Conservation (phyloP, 192 early-diverging fungal genomes). For the Geranomyces variabilis region DNA sequence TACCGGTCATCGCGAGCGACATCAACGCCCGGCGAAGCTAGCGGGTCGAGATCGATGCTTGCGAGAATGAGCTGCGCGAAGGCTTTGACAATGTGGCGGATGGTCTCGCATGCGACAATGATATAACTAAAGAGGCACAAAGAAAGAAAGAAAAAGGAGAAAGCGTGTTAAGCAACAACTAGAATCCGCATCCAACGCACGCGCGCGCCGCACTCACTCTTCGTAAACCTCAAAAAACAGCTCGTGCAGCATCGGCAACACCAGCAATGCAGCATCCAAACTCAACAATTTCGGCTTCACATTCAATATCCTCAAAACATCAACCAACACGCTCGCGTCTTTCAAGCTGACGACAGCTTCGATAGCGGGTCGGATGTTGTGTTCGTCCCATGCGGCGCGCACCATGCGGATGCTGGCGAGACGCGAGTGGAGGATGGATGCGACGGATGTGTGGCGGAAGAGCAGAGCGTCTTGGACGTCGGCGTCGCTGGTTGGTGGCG, state of each 20-base stretch:
- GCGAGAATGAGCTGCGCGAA: constrained; percentile 47
- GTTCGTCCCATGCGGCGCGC: constrained; percentile 49
- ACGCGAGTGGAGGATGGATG: constrained; percentile 41
- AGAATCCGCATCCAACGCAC: too few relatives aligned
- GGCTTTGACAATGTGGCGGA: constrained; percentile 44
- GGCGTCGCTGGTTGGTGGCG: constrained; percentile 31
- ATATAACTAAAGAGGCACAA: constrained; percentile 44
- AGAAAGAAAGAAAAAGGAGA: too few relatives aligned
- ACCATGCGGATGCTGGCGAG: constrained; percentile 41
- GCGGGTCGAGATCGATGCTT: constrained; percentile 19
- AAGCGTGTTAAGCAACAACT: neutral
- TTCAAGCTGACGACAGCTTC: constrained; percentile 34
- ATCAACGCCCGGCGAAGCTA: constrained; percentile 43
- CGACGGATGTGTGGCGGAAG: constrained; percentile 52
- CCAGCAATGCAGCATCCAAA: constrained; percentile 43
- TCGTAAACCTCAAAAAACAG: constrained; percentile 59
- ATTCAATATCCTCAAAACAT: constrained; percentile 50
- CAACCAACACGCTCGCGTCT: constrained; percentile 46
- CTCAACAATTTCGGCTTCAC: constrained; percentile 50
- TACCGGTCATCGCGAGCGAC: constrained; percentile 47
- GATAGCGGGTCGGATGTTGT: constrained; percentile 44
- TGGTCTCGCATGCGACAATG: constrained; percentile 48
- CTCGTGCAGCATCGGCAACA: constrained; percentile 51
- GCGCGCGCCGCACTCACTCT: too few relatives aligned
- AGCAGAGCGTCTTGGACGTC: constrained; percentile 45